Conservation (phyloP, 2,329 filamentous ascomycete genomes). For the Trichoderma guizhouense region DNA sequence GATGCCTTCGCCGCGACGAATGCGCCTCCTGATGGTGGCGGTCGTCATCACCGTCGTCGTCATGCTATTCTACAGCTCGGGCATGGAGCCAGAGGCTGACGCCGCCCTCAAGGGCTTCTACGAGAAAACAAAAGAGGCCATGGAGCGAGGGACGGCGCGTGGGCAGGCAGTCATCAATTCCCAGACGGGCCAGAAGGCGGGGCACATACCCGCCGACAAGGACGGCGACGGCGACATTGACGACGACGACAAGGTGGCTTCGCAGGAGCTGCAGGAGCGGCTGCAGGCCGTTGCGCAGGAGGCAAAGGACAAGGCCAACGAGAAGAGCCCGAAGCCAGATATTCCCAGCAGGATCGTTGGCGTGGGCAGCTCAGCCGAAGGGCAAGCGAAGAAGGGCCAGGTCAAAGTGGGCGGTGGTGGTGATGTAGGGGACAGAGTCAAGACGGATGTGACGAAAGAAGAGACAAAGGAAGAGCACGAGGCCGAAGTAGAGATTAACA, state of each 20-base stretch:
- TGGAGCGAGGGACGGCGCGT: slow-evolving; percentile 39
- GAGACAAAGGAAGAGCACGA: slow-evolving; percentile 59
- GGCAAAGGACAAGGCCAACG: slow-evolving; percentile 65
- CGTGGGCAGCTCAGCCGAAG: slow-evolving; percentile 54
- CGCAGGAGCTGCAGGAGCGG: slow-evolving; percentile 53
- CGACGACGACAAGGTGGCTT: slow-evolving; percentile 53
- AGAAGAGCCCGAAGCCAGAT: slow-evolving; percentile 62
- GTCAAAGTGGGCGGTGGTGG: slow-evolving; percentile 47
- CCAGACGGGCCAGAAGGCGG: slow-evolving; percentile 37
- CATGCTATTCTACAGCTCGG: slow-evolving; percentile 69
- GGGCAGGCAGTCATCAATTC: slow-evolving; percentile 41
- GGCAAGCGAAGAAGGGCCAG: slow-evolving; percentile 41
- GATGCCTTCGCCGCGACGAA: slow-evolving; percentile 69
- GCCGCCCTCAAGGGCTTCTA: slow-evolving; percentile 52
- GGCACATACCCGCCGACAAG: slow-evolving; percentile 44
- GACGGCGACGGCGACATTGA: slow-evolving; percentile 55
- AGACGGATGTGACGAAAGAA: slow-evolving; percentile 43
- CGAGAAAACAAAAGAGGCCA: slow-evolving; percentile 55
- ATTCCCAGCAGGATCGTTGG: slow-evolving; percentile 56
- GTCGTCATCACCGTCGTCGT: slow-evolving; percentile 63
- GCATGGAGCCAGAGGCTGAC: slow-evolving; percentile 40
- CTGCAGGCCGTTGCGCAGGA: slow-evolving; percentile 66
- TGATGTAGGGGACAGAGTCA: slow-evolving; percentile 62
- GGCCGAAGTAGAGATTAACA: slow-evolving; percentile 68
- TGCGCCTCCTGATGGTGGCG: slow-evolving; percentile 64